Conservation (phyloP, 2,329 filamentous ascomycete species). For the Cordyceps cateniannulata region DNA sequence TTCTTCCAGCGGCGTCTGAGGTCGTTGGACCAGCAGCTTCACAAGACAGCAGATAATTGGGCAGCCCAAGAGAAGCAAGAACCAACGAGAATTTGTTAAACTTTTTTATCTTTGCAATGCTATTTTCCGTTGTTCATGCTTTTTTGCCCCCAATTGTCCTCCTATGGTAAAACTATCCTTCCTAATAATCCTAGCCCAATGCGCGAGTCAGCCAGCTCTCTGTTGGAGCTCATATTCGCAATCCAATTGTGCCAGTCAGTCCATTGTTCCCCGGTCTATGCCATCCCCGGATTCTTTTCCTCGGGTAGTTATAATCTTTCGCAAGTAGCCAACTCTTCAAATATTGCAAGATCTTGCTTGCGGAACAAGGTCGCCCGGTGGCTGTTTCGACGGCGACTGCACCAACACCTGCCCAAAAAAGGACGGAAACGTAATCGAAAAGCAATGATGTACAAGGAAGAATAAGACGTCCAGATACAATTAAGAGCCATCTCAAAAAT, state of each 20-base stretch:
- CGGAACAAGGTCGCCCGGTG: background rate
- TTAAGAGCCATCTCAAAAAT: too few species aligned
- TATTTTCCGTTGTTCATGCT: background rate
- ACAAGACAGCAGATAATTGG: background rate
- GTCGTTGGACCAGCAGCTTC: background rate
- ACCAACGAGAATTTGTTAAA: too few species aligned
- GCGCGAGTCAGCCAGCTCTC: background rate
- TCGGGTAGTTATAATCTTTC: background rate
- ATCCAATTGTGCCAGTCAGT: background rate
- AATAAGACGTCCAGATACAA: background rate
- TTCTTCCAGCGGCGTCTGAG: slow-evolving; percentile 7
- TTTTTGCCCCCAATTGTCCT: background rate
- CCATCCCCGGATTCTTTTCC: background rate
- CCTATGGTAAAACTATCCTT: background rate
- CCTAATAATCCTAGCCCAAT: background rate
- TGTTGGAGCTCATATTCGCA: background rate
- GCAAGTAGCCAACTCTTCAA: background rate
- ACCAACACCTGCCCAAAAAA: background rate
- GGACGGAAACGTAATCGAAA: background rate
- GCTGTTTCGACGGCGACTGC: background rate
- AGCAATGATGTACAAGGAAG: background rate
- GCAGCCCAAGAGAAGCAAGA: background rate
- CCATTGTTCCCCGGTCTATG: background rate
- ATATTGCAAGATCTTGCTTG: background rate
- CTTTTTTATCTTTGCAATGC: slow-evolving; percentile 3